These are phyloP conservation scores for Vicia sativa DNA, from an alignment of 306 rosid genomes.

Conservation along the genomic window DNA sequence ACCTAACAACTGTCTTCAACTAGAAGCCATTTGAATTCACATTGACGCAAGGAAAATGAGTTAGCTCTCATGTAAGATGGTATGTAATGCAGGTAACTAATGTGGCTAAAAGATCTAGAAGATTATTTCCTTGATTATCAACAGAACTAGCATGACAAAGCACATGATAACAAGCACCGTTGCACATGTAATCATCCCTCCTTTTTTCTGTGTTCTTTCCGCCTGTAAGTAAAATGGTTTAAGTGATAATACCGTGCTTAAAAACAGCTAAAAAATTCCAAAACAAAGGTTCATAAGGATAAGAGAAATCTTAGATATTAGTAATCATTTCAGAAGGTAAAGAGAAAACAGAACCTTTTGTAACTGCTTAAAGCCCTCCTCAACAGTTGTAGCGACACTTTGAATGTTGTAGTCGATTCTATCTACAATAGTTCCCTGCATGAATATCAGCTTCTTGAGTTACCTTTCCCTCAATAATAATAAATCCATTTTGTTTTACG, in stretches of 20 bases:
- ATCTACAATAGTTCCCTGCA: slow-evolving; percentile 86
- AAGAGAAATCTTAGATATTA: neutral
- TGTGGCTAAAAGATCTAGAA: slow-evolving; percentile 51
- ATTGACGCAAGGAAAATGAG: slow-evolving; percentile 27
- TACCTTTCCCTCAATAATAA: slow-evolving; percentile 23
- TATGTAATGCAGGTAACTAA: neutral
- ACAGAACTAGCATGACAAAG: slow-evolving; percentile 66
- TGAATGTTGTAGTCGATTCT: slow-evolving; percentile 85
- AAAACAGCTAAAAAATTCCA: neutral
- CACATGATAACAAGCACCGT: slow-evolving; percentile 81
- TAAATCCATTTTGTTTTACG: slow-evolving; percentile 17
- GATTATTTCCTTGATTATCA: slow-evolving; percentile 67
- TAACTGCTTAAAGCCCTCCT: slow-evolving; percentile 73
- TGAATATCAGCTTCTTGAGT: slow-evolving; percentile 42
- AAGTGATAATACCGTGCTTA: slow-evolving; percentile 9
- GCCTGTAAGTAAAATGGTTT: slow-evolving; percentile 60
- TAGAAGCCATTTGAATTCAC: slow-evolving; percentile 11
- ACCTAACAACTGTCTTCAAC: slow-evolving; percentile 20
- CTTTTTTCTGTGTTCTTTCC: slow-evolving; percentile 73
- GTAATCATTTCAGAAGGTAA: neutral
- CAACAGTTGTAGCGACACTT: slow-evolving; percentile 64
- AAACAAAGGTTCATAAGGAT: slow-evolving; percentile 6
- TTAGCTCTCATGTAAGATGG: slow-evolving; percentile 26
- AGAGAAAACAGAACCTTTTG: slow-evolving; percentile 58
- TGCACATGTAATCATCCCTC: slow-evolving; percentile 80